Conservation (phyloP, 2,329 filamentous ascomycete species). For the Neofusicoccum parvum region DNA sequence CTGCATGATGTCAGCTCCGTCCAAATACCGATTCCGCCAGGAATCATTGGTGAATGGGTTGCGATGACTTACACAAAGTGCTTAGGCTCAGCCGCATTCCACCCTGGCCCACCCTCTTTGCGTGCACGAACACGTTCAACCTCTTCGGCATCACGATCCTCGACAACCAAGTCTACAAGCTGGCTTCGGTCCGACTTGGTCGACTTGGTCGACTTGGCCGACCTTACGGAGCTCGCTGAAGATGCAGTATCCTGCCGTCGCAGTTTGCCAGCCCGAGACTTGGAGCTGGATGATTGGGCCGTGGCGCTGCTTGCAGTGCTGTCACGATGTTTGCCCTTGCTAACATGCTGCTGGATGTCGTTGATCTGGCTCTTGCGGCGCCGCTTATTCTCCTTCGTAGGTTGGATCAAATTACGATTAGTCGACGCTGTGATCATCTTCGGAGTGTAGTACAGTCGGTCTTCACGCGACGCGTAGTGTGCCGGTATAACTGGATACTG, state of each 20-base stretch:
- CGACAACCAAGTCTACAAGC: slow-evolving; percentile 67
- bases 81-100: slow-evolving; percentile 59
- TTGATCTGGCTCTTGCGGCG: slow-evolving; percentile 52
- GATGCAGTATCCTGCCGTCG: slow-evolving; percentile 52
- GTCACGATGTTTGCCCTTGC: slow-evolving; percentile 49
- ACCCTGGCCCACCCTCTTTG: slow-evolving; percentile 63
- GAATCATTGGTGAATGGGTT: neutral
- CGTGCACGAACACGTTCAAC: slow-evolving; percentile 63
- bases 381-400: slow-evolving; percentile 51
- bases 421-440: slow-evolving; percentile 58
- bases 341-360: slow-evolving; percentile 43
- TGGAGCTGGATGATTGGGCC: slow-evolving; percentile 34
- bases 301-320: slow-evolving; percentile 38
- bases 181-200: slow-evolving; percentile 61
- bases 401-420: slow-evolving; percentile 57
- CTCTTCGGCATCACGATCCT: slow-evolving; percentile 64
- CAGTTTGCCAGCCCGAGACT: slow-evolving; percentile 39
- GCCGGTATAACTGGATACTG: slow-evolving; percentile 94
- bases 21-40: neutral
- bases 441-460: slow-evolving; percentile 59
- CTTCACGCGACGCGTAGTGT: slow-evolving; percentile 71
- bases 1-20: slow-evolving; percentile 34
- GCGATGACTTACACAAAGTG: slow-evolving; percentile 55
- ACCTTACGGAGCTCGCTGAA: slow-evolving; percentile 34
- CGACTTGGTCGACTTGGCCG: slow-evolving; percentile 56